These are phyloP conservation scores for Lathyrus tuberosus DNA, from an alignment of 306 rosid species.

Conservation along the genomic window DNA sequence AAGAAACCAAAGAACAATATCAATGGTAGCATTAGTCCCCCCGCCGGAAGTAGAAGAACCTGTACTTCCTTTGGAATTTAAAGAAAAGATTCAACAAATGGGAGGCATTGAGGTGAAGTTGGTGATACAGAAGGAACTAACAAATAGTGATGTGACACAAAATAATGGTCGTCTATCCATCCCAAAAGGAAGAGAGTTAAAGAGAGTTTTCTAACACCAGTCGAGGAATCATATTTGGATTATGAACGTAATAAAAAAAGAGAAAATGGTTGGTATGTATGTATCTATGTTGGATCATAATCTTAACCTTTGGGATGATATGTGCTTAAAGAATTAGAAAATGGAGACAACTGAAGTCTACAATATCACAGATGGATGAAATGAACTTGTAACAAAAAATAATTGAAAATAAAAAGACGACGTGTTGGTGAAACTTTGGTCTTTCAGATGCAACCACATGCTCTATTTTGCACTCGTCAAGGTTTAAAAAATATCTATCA, in stretches of 20 bases:
- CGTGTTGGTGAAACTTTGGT: too few relatives aligned
- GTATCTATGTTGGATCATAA: neutral
- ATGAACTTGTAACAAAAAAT: neutral
- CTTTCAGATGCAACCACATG: too few relatives aligned
- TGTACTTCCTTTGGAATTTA: neutral
- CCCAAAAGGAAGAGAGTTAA: neutral
- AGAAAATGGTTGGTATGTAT: neutral
- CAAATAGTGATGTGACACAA: neutral
- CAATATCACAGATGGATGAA: neutral
- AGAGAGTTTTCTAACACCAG: neutral
- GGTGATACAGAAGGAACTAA: neutral
- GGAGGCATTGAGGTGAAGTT: neutral
- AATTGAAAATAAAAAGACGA: too few relatives aligned
- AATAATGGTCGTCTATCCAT: neutral
- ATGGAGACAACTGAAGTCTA: too few relatives aligned
- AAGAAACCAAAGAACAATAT: neutral
- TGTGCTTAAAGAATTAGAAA: neutral
- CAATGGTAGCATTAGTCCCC: neutral
- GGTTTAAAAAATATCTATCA: too few relatives aligned
- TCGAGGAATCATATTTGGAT: neutral
- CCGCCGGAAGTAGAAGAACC: neutral
- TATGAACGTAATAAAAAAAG: neutral
- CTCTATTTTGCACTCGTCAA: too few relatives aligned
- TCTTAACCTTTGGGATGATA: neutral
- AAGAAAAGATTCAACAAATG: slow-evolving; percentile 15